Base-by-base conservation (phyloP, 768 basidiomycete species). In the Dacryopinax spathularia region DNA sequence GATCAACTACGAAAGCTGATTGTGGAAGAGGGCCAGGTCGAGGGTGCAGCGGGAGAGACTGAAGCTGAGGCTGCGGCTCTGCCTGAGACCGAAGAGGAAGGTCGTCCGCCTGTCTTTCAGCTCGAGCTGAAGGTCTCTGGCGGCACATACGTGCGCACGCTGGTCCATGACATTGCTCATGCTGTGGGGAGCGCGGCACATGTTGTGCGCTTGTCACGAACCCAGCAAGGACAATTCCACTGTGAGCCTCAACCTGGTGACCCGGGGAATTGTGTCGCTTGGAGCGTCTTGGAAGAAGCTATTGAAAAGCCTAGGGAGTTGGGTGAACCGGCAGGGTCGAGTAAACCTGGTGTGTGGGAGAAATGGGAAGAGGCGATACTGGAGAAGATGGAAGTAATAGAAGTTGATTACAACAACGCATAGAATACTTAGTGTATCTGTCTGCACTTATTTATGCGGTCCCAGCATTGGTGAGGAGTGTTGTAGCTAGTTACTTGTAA, bases 71-170 rank as follows among this genome's bases (percentile, higher is more conserved):
- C 61, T 44, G 62, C 3, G 22, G 27, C 44, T 9, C 7, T 37
- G 22, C 31, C 41, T 15, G 62, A 44, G 22, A 31, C 18, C 13
- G 39, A 20, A 7, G 34, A 37, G 36, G 41, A 62, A 59, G 18
- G 29, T 9, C 33, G 39, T 2, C 89, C 94, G 1, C 81, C 86
- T 0, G 87, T 87, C 22, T 96, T 98, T 73, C 85, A 87, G 9
- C 77, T 99, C 66, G 82, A 81, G 63, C 95, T 99, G 93, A 87
- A 80, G 66, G 96, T 98, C 5, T 94, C 93, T 9, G 89, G 90
- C 29, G 96, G 96, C 37, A 98, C 96, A 15, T 99, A 99, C 70
- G 94, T 99, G 62, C 87, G 96, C 60, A 93, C 89, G 0, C 87
- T 99, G 67, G 87, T 94, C 41, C 92, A 98, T 72, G 96, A 99